Evolutionary conservation across 352 stramenopile species (phyloP).

Genomic region (Globisporangium polare): DNA sequence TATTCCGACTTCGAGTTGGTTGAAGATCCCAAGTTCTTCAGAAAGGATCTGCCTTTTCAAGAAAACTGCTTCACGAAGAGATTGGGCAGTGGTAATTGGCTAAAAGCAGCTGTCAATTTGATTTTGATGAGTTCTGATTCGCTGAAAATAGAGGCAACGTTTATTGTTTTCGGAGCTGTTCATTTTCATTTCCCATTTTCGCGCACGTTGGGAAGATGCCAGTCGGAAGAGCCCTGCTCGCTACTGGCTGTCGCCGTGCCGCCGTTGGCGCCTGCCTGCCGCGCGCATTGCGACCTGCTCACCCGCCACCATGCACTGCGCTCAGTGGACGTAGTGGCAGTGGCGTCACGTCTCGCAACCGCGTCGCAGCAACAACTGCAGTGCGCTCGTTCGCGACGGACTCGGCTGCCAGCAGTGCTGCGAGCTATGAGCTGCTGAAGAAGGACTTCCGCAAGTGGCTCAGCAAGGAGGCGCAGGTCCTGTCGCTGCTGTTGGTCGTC

Average conservation of each 20-base stretch:
- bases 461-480: slow-evolving; percentile 40
- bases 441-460: slow-evolving; percentile 62
- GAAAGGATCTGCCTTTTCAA: slow-evolving; percentile 1
- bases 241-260: not conserved
- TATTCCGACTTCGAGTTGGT: too few species aligned
- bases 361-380: not conserved
- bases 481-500: slow-evolving; percentile 38
- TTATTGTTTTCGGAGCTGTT: not conserved
- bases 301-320: too few species aligned
- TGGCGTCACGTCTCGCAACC: not conserved
- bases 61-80: too few species aligned
- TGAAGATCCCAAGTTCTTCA: not conserved
- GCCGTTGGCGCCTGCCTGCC: not conserved
- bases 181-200: not conserved
- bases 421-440: slow-evolving; percentile 46
- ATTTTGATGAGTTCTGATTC: not conserved
- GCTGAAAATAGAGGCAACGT: not conserved
- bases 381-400: slow-evolving; percentile 8
- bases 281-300: not conserved
- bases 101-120: not conserved
- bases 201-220: not conserved
- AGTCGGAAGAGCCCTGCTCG: not conserved
- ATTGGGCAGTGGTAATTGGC: not conserved
- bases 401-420: not conserved
- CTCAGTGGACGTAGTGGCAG: not conserved